These are phyloP conservation scores for Tetratostichococcus sp. DNA, from an alignment of 139 green algal genomes.

Conservation along the genomic window DNA sequence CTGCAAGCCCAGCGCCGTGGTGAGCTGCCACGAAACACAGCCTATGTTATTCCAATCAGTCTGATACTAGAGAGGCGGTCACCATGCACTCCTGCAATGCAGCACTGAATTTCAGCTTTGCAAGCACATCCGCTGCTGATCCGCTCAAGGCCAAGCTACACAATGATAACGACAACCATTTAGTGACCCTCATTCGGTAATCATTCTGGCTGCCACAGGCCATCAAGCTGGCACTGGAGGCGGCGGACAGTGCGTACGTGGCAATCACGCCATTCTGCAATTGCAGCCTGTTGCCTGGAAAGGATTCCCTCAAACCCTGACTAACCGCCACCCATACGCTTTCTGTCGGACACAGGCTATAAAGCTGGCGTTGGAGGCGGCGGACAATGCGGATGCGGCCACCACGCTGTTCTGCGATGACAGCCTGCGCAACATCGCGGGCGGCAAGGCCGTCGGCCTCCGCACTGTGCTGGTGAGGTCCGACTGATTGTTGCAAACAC, in stretches of 20 bases:
- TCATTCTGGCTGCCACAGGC: not conserved
- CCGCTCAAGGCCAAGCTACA: no score
- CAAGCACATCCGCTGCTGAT: no score
- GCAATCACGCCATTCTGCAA: constrained; percentile 65
- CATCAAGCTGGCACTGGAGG: constrained; percentile 2
- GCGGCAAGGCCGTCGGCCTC: constrained; percentile 55
- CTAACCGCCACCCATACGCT: not conserved
- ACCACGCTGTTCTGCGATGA: constrained; percentile 76
- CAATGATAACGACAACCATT: no score
- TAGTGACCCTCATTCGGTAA: no score
- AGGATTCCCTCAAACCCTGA: not conserved
- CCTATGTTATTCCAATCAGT: not conserved
- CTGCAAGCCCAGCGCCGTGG: constrained; percentile 61
- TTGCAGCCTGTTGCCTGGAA: constrained; percentile 41
- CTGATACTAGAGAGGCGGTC: not conserved
- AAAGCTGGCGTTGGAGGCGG: constrained; percentile 47
- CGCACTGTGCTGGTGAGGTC: constrained; percentile 56
- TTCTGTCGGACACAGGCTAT: constrained; percentile 23
- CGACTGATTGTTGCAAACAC: no score
- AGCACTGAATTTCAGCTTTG: no score
- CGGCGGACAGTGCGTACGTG: constrained; percentile 26
- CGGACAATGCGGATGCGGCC: constrained; percentile 21
- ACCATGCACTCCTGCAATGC: not conserved
- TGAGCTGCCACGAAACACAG: not conserved
- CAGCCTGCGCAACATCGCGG: constrained; percentile 63